These are phyloP conservation scores for Pseudonectria buxi DNA, from an alignment of 2,329 filamentous ascomycete species.

Conservation along the genomic window DNA sequence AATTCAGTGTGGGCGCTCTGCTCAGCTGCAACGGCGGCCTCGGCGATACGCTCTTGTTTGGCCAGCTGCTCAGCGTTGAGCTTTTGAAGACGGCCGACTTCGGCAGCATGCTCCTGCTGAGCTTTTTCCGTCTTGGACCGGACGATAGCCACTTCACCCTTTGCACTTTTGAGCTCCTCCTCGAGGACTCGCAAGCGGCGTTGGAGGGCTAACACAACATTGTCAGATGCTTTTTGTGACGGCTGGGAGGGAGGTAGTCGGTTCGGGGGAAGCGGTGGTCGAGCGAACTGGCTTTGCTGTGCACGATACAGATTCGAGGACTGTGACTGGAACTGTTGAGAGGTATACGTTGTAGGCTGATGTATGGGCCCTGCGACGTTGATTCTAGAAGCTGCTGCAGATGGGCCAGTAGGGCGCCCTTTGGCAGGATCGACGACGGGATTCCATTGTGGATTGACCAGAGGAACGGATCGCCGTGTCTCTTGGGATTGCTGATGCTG, in stretches of 20 bases:
- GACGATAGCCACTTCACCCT: slow-evolving; percentile 70
- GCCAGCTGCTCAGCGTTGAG: slow-evolving; percentile 57
- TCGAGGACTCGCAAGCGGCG: slow-evolving; percentile 47
- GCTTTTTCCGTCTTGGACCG: slow-evolving; percentile 60
- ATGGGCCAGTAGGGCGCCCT: slow-evolving; percentile 9
- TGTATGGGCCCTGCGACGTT: slow-evolving; percentile 10
- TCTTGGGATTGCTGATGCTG: slow-evolving; percentile 23
- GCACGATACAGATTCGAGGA: slow-evolving; percentile 23
- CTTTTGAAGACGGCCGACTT: slow-evolving; percentile 55
- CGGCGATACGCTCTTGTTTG: slow-evolving; percentile 56
- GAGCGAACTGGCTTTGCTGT: slow-evolving; percentile 36
- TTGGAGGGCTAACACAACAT: slow-evolving; percentile 41
- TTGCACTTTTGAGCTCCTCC: slow-evolving; percentile 53
- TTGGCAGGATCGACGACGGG: slow-evolving; percentile 23
- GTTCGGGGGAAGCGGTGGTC: slow-evolving; percentile 26
- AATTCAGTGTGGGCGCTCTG: slow-evolving; percentile 62
- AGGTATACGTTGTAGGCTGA: slow-evolving; percentile 20
- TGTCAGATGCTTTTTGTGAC: slow-evolving; percentile 23
- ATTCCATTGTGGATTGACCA: slow-evolving; percentile 34
- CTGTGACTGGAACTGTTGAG: slow-evolving; percentile 26
- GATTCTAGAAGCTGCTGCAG: slow-evolving; percentile 9
- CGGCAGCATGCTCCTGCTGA: slow-evolving; percentile 54
- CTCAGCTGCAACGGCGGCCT: slow-evolving; percentile 58
- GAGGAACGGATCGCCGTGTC: slow-evolving; percentile 23
- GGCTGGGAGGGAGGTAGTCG: slow-evolving; percentile 16